Evolutionary conservation across 768 basidiomycete genomes (phyloP), one percentile per base, ranked within the genome.

Genomic region (Russula griseocarnosa): DNA sequence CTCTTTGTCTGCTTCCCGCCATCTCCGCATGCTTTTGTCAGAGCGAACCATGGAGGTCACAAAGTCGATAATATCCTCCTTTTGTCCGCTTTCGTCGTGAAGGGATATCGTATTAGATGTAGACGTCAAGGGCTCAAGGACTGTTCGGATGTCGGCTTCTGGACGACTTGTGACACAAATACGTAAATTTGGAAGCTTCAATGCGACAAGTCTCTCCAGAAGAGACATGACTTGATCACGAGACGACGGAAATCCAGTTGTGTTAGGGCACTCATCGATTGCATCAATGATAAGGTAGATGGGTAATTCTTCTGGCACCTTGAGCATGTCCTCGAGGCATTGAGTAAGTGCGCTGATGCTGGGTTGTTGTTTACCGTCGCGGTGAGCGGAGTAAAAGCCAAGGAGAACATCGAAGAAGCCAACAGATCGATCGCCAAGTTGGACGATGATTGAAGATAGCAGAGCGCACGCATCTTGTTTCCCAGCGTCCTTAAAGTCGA

Each of bases 401-500:
- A 3, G 3, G 9, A 54, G 52, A n/a, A 54, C n/a, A 11, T 34
- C 32, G 52, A 7, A 36, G 32, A 34, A 36, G 20, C n/a, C n/a
- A 36, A 36, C 52, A 13, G 52, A 54, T 54, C 36, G 52, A n/a
- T 54, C 5, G 32, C 52, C 22, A n/a, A 54, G 52, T 22, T 54
- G 52, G 32, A 36, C 30, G n/a, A 54, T 7, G n/a, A 34, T 4
- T 5, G 52, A 54, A 13, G 52, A 54, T 13, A 36, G 52, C 14
- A 54, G n/a, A 7, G 32, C 52, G 13, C 34, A n/a, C n/a, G 32
- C 32, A 13, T 54, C 52, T n/a, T 54, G 32, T n/a, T 54, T 36
- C n/a, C 49, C 5, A 7, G 13, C 3, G 26, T 50, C 49, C 14
- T 50, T 50, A 14, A 50, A 50, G 7, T 50, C 49, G 22, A 50